Conservation (phyloP, 306 rosid genomes). For the Oemleria cerasiformis region DNA sequence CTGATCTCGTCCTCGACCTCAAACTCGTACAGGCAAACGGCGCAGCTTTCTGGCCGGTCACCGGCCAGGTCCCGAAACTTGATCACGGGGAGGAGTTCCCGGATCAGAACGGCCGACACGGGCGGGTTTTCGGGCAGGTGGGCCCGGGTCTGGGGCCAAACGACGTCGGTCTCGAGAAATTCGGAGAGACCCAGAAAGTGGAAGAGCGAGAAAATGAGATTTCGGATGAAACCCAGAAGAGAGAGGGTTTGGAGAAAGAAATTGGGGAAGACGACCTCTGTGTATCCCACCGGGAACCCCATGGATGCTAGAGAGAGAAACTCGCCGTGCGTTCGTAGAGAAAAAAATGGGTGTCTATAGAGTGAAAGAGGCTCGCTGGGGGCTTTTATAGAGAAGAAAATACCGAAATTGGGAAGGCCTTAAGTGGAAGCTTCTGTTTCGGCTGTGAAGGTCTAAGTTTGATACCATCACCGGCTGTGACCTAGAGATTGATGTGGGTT, state of each 20-base stretch:
- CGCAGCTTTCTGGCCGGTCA: constrained; percentile 52
- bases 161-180: constrained; percentile 49
- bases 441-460: neutral
- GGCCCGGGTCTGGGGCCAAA: constrained; percentile 36
- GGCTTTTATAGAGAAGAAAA: constrained; percentile 10
- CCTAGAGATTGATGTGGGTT: neutral
- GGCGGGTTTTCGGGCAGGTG: constrained; percentile 38
- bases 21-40: constrained; percentile 74
- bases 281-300: constrained; percentile 85
- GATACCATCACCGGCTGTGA: constrained; percentile 2
- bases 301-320: constrained; percentile 37
- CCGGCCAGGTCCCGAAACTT: constrained; percentile 38
- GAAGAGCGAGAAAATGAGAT: constrained; percentile 51
- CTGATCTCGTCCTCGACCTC: constrained; percentile 68
- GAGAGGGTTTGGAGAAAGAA: constrained; percentile 58
- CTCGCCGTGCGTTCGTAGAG: neutral
- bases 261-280: constrained; percentile 63
- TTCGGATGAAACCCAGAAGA: constrained; percentile 56
- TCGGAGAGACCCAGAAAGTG: constrained; percentile 64
- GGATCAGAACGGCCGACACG: constrained; percentile 59
- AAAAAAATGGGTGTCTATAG: constrained; percentile 1
- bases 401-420: neutral
- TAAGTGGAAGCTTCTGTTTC: constrained; percentile 39
- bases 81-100: constrained; percentile 62
- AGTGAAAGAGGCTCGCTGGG: neutral